Percentiles rank a stretch among this genome's conserved stretches.
These are phyloP conservation scores for Suillus ampliporus DNA, from an alignment of 768 basidiomycete genomes.

Conservation along the genomic window DNA sequence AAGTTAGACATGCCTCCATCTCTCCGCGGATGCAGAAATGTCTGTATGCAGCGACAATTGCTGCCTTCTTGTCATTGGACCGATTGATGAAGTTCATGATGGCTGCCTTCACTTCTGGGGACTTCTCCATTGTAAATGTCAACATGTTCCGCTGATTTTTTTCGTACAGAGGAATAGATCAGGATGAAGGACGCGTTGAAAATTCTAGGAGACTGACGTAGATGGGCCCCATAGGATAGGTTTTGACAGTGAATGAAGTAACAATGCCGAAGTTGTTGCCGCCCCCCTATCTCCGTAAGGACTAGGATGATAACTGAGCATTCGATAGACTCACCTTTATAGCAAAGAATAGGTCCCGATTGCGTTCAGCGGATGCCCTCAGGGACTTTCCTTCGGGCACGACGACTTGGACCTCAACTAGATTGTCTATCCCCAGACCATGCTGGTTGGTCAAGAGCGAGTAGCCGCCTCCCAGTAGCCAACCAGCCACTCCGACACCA, in stretches of 20 bases:
- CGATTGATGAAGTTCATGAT: conserved; percentile 4
- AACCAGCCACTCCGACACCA: conserved; percentile 40
- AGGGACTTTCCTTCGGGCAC: conserved; percentile 31
- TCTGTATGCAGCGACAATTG: conserved; percentile 16
- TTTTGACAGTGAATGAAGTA: conserved; percentile 27
- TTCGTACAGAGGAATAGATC: not conserved
- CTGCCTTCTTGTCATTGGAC: conserved; percentile 12
- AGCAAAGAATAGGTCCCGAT: conserved; percentile 45
- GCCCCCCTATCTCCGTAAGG: conserved; percentile 20
- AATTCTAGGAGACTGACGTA: not conserved
- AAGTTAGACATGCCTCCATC: conserved; percentile 10
- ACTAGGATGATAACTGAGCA: not conserved
- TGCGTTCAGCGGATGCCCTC: conserved; percentile 17
- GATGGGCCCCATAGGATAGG: conserved; percentile 19
- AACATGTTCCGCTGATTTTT: conserved; percentile 16
- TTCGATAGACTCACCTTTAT: conserved; percentile 21
- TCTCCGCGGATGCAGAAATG: conserved; percentile 8
- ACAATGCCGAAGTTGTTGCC: conserved; percentile 36
- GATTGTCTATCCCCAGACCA: conserved; percentile 41
- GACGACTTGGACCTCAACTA: conserved; percentile 33
- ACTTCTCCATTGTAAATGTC: conserved; percentile 9
- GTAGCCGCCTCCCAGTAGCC: conserved; percentile 41
- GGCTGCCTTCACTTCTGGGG: conserved; percentile 13
- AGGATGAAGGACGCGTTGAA: not conserved
- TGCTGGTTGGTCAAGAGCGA: conserved; percentile 39